These are phyloP conservation scores for Syncephalastrum monosporum DNA, from an alignment of 371 early-diverging fungal genomes.

Conservation along the genomic window DNA sequence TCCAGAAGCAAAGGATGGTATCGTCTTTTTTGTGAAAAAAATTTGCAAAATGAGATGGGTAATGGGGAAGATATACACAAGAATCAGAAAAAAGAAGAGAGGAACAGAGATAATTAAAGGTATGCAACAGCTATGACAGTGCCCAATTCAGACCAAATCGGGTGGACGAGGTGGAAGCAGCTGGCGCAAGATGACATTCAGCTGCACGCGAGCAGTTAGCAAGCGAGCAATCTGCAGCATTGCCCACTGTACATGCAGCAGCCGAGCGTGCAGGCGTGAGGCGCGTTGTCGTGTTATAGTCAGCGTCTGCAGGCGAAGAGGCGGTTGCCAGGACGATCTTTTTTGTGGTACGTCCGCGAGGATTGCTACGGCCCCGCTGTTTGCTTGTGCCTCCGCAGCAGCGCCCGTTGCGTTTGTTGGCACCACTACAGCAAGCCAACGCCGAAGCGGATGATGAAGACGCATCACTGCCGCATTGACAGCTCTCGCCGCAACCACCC, in stretches of 20 bases:
- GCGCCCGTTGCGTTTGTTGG: not conserved
- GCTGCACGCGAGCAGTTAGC: slow-evolving; percentile 17
- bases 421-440: slow-evolving; percentile 8
- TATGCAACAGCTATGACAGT: no score
- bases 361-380: not conserved
- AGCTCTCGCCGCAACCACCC: not conserved
- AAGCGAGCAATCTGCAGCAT: slow-evolving; percentile 7
- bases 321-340: not conserved
- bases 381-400: slow-evolving; percentile 9
- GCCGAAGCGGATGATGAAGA: not conserved
- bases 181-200: slow-evolving; percentile 11
- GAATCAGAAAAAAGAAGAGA: no score
- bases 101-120: no score
- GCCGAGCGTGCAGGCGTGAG: no score
- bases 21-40: no score
- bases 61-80: no score
- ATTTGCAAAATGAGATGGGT: no score
- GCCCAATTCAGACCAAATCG: no score
- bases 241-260: not conserved
- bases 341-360: slow-evolving; percentile 3
- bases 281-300: no score
- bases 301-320: not conserved
- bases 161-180: not conserved
- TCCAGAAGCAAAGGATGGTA: no score
- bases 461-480: no score